Base-by-base conservation (phyloP, 164 flowering plant species). In the Berberis thunbergii region DNA sequence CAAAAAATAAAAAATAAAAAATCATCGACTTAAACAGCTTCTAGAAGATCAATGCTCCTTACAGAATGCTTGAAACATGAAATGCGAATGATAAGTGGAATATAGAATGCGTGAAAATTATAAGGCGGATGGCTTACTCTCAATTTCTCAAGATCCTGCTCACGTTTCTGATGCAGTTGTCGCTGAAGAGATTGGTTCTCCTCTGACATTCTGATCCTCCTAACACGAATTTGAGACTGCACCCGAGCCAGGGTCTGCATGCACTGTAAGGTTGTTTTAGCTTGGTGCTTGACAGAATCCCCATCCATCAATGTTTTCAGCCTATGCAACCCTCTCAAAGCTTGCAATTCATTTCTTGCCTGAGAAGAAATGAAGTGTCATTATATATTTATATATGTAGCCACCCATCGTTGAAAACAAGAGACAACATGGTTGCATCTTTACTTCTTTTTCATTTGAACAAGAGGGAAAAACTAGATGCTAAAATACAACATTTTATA, bases 241-340 rank as follows among this genome's bases (percentile, higher is more conserved):
- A 87, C 79, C 49, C 83, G 85, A 56, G 88, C 85, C 43, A 83
- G 77, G 49, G 85, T 83, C 80, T 87, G 94, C 86, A 87, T 83
- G 74, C 82, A 81, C 66, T 68, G 68, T 49, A 85, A 68, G 26
- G 88, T 78, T 12, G 80, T 64, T 40, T 81, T 65, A 1, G 86
- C 80, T 74, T 87, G 94, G n/a, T 86, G 82, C 70, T 79, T 82
- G 4, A 84, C 87, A 13, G 83, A 76, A 40, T 73, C 80, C 11
- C 90, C 88, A 58, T 81, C 74, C 40, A 87, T 74, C 76, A 85
- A 57, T 11, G 82, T 67, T 60, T 78, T 87, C 76, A 85, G 72
- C 77, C 94, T 80, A 61, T 75, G 88, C 56, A 85, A 55, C 43
- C 94, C 94, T 76, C 87, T 80, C 77, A 83, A 74, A 58, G 86